phyloP scores from a whole-genome alignment of 805 yeast species.

The Metschnikowia borealis region DNA sequence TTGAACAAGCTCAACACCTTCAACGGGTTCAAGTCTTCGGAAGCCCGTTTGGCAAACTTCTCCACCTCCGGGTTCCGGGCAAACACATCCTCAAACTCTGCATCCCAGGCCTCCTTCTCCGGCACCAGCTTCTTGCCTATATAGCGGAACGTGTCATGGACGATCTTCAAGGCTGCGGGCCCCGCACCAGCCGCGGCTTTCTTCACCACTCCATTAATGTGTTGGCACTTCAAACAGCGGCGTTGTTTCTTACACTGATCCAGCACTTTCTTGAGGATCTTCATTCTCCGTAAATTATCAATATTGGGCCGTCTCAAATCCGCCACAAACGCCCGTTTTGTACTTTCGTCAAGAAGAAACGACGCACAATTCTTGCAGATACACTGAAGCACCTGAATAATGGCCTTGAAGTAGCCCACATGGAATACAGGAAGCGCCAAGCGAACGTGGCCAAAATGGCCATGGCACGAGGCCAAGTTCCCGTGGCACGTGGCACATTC shows the following conservation, averaged over 20 bases:
- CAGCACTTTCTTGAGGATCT: slow-evolving; percentile 69
- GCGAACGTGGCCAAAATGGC: slow-evolving; percentile 95
- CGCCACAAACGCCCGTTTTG: slow-evolving; percentile 62
- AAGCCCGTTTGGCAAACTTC: slow-evolving; percentile 76
- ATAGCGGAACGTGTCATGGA: slow-evolving; percentile 96
- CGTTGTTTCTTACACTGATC: slow-evolving; percentile 97
- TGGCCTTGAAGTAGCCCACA: slow-evolving; percentile 92
- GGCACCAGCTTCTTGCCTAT: slow-evolving; percentile 83
- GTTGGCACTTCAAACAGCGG: slow-evolving; percentile 81
- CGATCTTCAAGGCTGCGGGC: slow-evolving; percentile 89
- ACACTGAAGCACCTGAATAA: slow-evolving; percentile 81
- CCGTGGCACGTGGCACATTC: slow-evolving; percentile 94
- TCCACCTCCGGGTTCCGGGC: slow-evolving; percentile 82
- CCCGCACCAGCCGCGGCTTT: slow-evolving; percentile 91
- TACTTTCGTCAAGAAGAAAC: slow-evolving; percentile 66
- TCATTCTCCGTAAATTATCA: slow-evolving; percentile 91
- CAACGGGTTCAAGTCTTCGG: slow-evolving; percentile 92
- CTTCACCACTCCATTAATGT: slow-evolving; percentile 93
- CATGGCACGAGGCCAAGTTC: slow-evolving; percentile 89
- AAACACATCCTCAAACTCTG: slow-evolving; percentile 74
- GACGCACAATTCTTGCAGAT: slow-evolving; percentile 88
- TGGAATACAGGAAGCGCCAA: slow-evolving; percentile 95
- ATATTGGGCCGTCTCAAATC: slow-evolving; percentile 84
- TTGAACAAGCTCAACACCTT: slow-evolving; percentile 84
- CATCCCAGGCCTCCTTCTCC: slow-evolving; percentile 84